These are phyloP conservation scores for Stachybotrys echinatus DNA, from an alignment of 2,329 filamentous ascomycete genomes.

Conservation along the genomic window DNA sequence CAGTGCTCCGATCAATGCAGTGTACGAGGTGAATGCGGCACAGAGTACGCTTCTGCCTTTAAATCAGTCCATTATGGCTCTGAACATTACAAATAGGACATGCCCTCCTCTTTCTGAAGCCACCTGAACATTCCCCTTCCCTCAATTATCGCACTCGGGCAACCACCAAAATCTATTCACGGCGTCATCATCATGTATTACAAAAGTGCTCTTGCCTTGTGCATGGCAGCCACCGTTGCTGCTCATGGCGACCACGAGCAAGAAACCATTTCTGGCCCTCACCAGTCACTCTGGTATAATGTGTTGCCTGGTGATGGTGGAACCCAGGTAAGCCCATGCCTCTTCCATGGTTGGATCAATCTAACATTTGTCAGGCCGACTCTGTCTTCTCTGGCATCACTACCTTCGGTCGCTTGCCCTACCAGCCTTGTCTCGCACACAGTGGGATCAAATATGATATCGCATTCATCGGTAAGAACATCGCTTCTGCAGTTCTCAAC, in stretches of 20 bases:
- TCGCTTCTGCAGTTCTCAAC: background rate
- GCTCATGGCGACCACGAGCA: constrained; percentile 60
- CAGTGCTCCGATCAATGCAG: background rate
- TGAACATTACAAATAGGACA: background rate
- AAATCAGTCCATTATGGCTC: no score
- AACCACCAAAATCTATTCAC: background rate
- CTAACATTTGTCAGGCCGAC: constrained; percentile 54
- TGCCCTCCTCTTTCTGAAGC: background rate
- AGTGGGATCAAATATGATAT: constrained; percentile 73
- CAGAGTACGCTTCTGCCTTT: no score
- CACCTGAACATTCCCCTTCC: background rate
- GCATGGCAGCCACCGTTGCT: constrained; percentile 43
- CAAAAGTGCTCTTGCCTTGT: constrained; percentile 24
- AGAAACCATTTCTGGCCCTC: constrained; percentile 60
- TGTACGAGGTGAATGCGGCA: no score
- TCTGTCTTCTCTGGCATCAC: constrained; percentile 86
- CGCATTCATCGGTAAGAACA: constrained; percentile 73
- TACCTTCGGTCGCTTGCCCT: constrained; percentile 75
- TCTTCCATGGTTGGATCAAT: background rate
- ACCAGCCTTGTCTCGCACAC: constrained; percentile 69
- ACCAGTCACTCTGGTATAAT: constrained; percentile 77
- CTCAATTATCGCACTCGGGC: background rate
- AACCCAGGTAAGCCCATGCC: constrained; percentile 56
- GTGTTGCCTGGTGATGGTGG: constrained; percentile 77
- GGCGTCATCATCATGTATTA: constrained; percentile 21